Evolutionary conservation across 805 yeast genomes (phyloP).

Genomic region (Saturnispora quitensis): DNA sequence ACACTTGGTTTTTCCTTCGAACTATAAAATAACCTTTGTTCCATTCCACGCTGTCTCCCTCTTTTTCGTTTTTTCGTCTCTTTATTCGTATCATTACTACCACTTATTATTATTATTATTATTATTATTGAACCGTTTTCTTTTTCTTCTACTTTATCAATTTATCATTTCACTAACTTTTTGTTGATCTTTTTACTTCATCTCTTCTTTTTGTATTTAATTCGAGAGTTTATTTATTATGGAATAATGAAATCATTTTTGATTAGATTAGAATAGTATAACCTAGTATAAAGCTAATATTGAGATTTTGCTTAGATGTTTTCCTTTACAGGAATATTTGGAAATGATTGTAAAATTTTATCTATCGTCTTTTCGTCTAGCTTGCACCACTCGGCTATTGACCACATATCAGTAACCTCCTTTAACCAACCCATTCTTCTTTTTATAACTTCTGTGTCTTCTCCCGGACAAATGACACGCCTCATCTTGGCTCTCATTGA

Average conservation of each 20-base stretch:
- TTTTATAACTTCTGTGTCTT: slow-evolving; percentile 40
- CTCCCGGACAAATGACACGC: slow-evolving; percentile 32
- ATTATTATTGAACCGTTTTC: neutral
- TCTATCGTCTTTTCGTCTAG: slow-evolving; percentile 31
- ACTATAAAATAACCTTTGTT: neutral
- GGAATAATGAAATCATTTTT: neutral
- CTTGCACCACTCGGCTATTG: slow-evolving; percentile 51
- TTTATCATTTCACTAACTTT: neutral
- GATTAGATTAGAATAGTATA: neutral
- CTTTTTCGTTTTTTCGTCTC: neutral
- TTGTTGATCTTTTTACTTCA: slow-evolving; percentile 2
- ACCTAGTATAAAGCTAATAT: neutral
- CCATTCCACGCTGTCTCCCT: neutral
- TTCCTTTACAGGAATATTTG: slow-evolving; percentile 33
- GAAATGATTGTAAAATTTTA: slow-evolving; percentile 38
- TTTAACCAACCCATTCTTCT: slow-evolving; percentile 67
- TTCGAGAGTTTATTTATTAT: neutral
- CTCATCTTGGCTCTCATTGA: slow-evolving; percentile 44
- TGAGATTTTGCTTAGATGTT: neutral
- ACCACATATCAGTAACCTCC: slow-evolving; percentile 49
- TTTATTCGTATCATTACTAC: neutral
- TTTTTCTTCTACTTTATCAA: neutral
- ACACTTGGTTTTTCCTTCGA: neutral
- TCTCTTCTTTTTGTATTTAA: slow-evolving; percentile 5
- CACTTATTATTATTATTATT: neutral